Evolutionary conservation across 164 flowering plant species (phyloP).

Genomic region (Magnolia sinica): DNA sequence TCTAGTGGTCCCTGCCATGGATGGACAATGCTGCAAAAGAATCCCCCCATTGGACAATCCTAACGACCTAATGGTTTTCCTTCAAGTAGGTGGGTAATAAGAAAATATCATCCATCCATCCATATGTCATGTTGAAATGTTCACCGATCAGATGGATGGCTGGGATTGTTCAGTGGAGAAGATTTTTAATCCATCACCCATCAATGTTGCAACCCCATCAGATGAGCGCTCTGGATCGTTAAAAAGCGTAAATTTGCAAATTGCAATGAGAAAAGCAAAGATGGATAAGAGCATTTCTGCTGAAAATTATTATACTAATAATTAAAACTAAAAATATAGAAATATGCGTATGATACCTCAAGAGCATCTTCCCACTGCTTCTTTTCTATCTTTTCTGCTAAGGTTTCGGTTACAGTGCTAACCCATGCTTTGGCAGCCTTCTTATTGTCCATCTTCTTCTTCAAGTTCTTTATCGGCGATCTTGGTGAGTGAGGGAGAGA

Average conservation of each 20-base stretch:
- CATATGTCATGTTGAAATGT: too few species aligned
- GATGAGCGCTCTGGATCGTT: not conserved
- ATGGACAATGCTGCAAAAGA: too few species aligned
- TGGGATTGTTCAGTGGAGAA: too few species aligned
- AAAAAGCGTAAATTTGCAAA: not conserved
- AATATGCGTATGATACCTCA: slow-evolving; percentile 33
- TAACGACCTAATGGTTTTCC: too few species aligned
- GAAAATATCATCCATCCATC: too few species aligned
- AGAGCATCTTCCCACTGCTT: slow-evolving; percentile 84
- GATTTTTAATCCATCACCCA: too few species aligned
- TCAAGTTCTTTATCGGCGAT: slow-evolving; percentile 65
- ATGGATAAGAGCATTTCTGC: not conserved
- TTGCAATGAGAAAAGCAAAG: not conserved
- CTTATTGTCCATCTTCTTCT: slow-evolving; percentile 72
- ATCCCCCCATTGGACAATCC: too few species aligned
- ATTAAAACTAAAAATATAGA: not conserved
- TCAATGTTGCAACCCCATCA: too few species aligned
- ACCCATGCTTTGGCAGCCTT: slow-evolving; percentile 72
- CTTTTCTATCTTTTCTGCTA: slow-evolving; percentile 58
- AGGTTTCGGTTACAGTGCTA: slow-evolving; percentile 73
- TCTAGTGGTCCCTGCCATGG: too few species aligned
- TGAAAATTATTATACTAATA: too few species aligned
- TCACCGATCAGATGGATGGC: too few species aligned
- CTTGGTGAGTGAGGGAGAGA: slow-evolving; percentile 11
- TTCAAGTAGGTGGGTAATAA: too few species aligned